Conservation (phyloP, 2,329 filamentous ascomycete genomes). For the Aspergillus proliferans region DNA sequence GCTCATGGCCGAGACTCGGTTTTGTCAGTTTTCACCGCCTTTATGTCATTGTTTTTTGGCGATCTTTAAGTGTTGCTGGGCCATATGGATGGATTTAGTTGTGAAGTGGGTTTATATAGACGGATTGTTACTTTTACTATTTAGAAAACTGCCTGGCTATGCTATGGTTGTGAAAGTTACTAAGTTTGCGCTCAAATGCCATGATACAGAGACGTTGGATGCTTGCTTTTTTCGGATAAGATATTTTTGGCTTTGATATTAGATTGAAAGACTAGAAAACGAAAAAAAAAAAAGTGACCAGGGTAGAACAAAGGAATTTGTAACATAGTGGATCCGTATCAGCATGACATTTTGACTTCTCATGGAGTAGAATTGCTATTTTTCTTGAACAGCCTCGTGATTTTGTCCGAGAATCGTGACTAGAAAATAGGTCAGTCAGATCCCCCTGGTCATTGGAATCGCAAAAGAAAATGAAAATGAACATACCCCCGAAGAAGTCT, state of each 20-base stretch:
- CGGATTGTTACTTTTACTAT: too few species aligned
- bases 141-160: too few species aligned
- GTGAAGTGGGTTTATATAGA: too few species aligned
- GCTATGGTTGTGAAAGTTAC: too few species aligned
- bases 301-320: background rate
- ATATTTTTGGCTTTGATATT: background rate
- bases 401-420: conserved; percentile 3
- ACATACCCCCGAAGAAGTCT: background rate
- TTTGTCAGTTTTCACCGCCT: conserved; percentile 25
- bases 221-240: background rate
- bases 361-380: background rate
- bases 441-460: background rate
- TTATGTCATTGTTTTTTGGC: background rate
- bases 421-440: background rate
- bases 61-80: too few species aligned
- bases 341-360: background rate
- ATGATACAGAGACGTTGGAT: too few species aligned
- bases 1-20: conserved; percentile 12
- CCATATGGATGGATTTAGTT: too few species aligned
- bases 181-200: too few species aligned
- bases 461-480: background rate
- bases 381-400: conserved; percentile 3
- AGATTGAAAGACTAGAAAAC: background rate
- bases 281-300: background rate
- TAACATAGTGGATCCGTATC: background rate